Conservation (phyloP, 805 yeast genomes). For the Wickerhamiella brachini region DNA sequence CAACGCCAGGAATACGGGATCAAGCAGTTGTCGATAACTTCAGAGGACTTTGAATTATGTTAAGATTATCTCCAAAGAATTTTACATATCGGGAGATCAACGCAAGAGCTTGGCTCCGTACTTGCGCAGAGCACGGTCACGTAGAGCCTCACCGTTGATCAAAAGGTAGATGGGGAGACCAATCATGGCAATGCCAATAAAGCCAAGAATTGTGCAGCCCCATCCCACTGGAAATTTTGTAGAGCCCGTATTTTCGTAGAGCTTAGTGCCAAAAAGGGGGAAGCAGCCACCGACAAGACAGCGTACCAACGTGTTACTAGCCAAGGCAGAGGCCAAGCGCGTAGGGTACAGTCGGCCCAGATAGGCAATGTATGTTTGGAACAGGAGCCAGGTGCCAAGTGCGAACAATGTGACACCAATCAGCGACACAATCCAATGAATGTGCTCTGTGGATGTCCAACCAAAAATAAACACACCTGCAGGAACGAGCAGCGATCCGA, state of each 20-base stretch:
- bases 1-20: too few species aligned
- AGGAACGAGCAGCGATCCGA: constrained; percentile 33
- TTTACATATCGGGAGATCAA: too few species aligned
- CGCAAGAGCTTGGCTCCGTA: constrained; percentile 6
- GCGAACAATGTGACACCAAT: constrained; percentile 32
- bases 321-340: constrained; percentile 43
- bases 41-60: too few species aligned
- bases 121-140: constrained; percentile 8
- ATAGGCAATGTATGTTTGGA: constrained; percentile 40
- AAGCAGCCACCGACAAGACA: constrained; percentile 41
- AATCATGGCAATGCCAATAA: constrained; percentile 32
- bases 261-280: constrained; percentile 48
- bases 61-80: too few species aligned
- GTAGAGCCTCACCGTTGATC: constrained; percentile 7
- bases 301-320: constrained; percentile 41
- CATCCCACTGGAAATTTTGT: constrained; percentile 43
- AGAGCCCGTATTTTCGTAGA: constrained; percentile 33
- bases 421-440: constrained; percentile 40
- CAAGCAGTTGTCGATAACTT: too few species aligned
- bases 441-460: constrained; percentile 37
- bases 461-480: constrained; percentile 44
- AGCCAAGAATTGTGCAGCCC: constrained; percentile 39
- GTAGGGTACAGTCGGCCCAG: constrained; percentile 36
- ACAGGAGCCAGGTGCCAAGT: constrained; percentile 31
- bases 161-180: constrained; percentile 29